A percentile compares a stretch with the other conserved stretches of the same genome.
Conservation (phyloP, 2,329 filamentous ascomycete species). For the Cladosporium colombiae region DNA sequence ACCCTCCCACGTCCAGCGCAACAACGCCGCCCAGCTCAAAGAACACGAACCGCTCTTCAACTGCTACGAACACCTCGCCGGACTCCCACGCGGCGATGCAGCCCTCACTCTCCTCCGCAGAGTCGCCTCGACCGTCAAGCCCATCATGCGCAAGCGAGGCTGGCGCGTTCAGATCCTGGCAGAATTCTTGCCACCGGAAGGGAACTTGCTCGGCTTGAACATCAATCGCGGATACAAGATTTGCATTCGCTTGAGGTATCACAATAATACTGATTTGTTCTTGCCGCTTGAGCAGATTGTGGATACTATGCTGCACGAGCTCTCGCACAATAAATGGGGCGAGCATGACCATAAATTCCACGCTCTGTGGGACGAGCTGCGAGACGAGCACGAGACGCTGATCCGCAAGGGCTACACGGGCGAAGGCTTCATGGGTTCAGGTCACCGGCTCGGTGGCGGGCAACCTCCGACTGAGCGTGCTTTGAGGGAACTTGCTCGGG, state of each 20-base stretch:
- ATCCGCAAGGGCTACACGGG: conserved; percentile 83
- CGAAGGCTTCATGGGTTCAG: conserved; percentile 79
- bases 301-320: conserved; percentile 92
- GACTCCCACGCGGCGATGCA: conserved; percentile 46
- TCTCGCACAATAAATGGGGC: conserved; percentile 82
- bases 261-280: conserved; percentile 73
- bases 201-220: conserved; percentile 77
- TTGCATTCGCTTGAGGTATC: conserved; percentile 76
- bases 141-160: conserved; percentile 83
- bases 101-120: conserved; percentile 68
- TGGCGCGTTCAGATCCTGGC: conserved; percentile 79
- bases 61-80: conserved; percentile 52
- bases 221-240: conserved; percentile 76
- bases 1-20: conserved; percentile 36
- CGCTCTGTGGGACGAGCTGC: conserved; percentile 82
- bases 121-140: conserved; percentile 86
- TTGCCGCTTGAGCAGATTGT: conserved; percentile 76
- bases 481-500: conserved; percentile 71
- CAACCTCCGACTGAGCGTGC: conserved; percentile 65
- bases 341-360: conserved; percentile 84
- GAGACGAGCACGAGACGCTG: conserved; percentile 73
- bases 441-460: conserved; percentile 68
- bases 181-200: conserved; percentile 80
- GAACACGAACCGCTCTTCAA: conserved; percentile 52
- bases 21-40: conserved; percentile 40